Conservation (phyloP, 2,329 filamentous ascomycete genomes). For the Ustilaginoidea virens region DNA sequence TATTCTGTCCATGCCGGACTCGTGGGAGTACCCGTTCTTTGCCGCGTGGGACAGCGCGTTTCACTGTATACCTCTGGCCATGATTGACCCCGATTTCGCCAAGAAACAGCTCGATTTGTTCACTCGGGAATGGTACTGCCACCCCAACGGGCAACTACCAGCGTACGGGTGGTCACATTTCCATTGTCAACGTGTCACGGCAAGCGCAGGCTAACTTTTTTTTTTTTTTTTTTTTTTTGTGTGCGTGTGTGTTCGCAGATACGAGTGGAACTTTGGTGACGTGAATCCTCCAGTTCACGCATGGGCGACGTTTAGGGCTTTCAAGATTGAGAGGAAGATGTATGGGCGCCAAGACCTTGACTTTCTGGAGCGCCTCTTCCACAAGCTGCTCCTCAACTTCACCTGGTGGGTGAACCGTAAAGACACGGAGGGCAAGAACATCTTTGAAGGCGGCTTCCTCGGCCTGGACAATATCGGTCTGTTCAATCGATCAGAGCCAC, state of each 20-base stretch:
- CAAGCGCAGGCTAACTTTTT: slow-evolving; percentile 6
- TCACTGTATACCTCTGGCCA: slow-evolving; percentile 87
- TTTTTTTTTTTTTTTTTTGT: too few relatives aligned
- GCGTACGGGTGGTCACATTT: slow-evolving; percentile 47
- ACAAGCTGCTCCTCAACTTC: slow-evolving; percentile 90
- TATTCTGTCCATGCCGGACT: slow-evolving; percentile 93
- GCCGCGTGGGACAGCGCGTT: slow-evolving; percentile 96
- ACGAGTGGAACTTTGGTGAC: slow-evolving; percentile 96
- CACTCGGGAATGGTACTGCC: slow-evolving; percentile 97
- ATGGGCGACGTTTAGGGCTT: slow-evolving; percentile 87
- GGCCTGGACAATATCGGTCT: slow-evolving; percentile 94
- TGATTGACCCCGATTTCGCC: slow-evolving; percentile 95
- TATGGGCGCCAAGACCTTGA: slow-evolving; percentile 90
- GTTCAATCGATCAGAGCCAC: slow-evolving; percentile 90
- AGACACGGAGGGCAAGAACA: slow-evolving; percentile 85
- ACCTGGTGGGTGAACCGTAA: slow-evolving; percentile 99
- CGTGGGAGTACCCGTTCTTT: slow-evolving; percentile 97
- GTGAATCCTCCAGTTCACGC: slow-evolving; percentile 95
- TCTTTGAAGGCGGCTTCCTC: slow-evolving; percentile 92
- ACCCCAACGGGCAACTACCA: slow-evolving; percentile 88
- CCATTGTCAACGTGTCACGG: too few relatives aligned
- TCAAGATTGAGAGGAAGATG: slow-evolving; percentile 97
- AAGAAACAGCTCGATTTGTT: slow-evolving; percentile 97
- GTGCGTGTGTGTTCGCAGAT: slow-evolving; percentile 29
- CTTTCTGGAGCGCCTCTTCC: slow-evolving; percentile 91